Percentiles rank a stretch among this genome's conserved stretches.
These are phyloP conservation scores for Clavaria fumosa DNA, from an alignment of 768 basidiomycete species.

Conservation along the genomic window DNA sequence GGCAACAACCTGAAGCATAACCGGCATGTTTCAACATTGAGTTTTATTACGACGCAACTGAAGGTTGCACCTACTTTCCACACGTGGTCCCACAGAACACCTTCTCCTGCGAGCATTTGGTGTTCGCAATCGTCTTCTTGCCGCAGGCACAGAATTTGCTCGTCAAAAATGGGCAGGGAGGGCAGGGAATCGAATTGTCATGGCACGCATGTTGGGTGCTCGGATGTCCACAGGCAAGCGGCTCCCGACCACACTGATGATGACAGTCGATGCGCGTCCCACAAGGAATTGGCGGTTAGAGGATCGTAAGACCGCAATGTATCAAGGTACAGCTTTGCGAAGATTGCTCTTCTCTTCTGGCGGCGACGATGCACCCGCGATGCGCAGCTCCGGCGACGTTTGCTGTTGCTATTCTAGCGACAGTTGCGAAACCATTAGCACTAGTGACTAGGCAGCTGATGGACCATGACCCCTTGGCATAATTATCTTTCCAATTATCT, in stretches of 20 bases:
- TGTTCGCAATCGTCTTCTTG: constrained; percentile 64
- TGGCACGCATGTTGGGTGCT: constrained; percentile 72
- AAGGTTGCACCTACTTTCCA: constrained; percentile 57
- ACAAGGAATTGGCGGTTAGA: constrained; percentile 83
- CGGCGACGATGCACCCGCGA: constrained; percentile 26
- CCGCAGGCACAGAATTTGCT: constrained; percentile 79
- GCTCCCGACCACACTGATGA: constrained; percentile 60
- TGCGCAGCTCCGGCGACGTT: constrained; percentile 79
- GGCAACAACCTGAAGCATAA: constrained; percentile 33
- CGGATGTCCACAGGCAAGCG: constrained; percentile 72
- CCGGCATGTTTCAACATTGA: no score
- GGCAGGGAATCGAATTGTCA: constrained; percentile 51
- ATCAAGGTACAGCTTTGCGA: constrained; percentile 45
- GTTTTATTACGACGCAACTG: no score
- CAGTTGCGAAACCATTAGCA: no score
- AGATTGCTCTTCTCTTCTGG: constrained; percentile 36
- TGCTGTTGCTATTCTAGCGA: no score
- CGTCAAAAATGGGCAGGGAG: constrained; percentile 76
- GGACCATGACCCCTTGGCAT: no score
- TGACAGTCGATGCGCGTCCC: constrained; percentile 65
- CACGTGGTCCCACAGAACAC: constrained; percentile 78
- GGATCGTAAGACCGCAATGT: constrained; percentile 72
- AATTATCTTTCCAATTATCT: no score
- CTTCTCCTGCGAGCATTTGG: constrained; percentile 65
- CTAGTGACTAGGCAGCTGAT: no score